Evolutionary conservation across 1,284 basidiomycete genomes (phyloP).

Genomic region (Microbotryum violaceum): DNA sequence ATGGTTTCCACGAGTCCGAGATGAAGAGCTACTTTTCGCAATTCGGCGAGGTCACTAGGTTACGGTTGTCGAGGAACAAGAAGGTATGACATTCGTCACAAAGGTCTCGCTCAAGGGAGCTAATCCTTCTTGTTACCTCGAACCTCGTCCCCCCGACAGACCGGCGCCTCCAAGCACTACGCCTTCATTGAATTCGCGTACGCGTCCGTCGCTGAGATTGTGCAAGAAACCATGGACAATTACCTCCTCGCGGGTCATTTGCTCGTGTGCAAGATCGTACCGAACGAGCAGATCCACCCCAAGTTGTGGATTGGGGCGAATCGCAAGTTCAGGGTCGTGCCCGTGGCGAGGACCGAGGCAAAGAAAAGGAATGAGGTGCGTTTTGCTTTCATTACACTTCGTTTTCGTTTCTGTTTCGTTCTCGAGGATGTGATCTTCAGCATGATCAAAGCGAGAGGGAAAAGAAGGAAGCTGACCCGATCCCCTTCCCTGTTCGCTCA

Average conservation of each 20-base stretch:
- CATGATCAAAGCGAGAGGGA: no score
- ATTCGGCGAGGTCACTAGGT: slow-evolving; percentile 81
- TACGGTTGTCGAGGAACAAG: slow-evolving; percentile 87
- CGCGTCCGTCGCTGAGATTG: slow-evolving; percentile 81
- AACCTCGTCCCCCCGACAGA: slow-evolving; percentile 47
- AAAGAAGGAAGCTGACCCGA: no score
- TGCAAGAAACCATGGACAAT: slow-evolving; percentile 98
- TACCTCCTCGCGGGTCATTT: slow-evolving; percentile 93
- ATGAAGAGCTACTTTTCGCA: slow-evolving; percentile 88
- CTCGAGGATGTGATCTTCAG: not conserved
- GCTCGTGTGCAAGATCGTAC: slow-evolving; percentile 76
- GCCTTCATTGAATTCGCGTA: slow-evolving; percentile 93
- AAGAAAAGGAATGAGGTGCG: slow-evolving; percentile 68
- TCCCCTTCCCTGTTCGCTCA: not conserved
- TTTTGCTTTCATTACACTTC: slow-evolving; percentile 1
- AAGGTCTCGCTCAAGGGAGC: not conserved
- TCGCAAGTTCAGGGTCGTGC: slow-evolving; percentile 74
- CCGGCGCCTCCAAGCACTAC: slow-evolving; percentile 92
- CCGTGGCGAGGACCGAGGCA: slow-evolving; percentile 59
- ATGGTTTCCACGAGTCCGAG: slow-evolving; percentile 95
- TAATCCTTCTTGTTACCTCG: not conserved
- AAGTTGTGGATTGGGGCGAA: slow-evolving; percentile 96
- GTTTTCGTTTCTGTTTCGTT: not conserved
- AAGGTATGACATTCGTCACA: slow-evolving; percentile 51
- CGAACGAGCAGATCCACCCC: slow-evolving; percentile 81